These are phyloP conservation scores for Amylocystis lapponica DNA, from an alignment of 768 basidiomycete genomes.

Conservation along the genomic window DNA sequence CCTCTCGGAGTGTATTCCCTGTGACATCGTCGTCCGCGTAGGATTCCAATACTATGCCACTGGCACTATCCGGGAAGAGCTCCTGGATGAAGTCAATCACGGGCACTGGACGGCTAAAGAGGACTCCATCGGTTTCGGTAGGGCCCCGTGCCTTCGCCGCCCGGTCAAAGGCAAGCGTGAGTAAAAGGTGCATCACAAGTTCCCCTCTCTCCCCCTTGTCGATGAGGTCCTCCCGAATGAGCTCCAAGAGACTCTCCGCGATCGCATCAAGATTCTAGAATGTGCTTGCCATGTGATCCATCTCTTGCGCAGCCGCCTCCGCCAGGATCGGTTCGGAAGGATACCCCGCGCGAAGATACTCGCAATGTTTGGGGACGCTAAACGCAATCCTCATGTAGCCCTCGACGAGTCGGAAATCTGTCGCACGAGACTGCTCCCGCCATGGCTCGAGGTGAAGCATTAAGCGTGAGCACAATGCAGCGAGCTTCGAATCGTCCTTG, in stretches of 20 bases:
- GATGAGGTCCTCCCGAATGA: background rate
- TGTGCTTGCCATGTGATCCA: background rate
- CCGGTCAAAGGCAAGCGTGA: conserved; percentile 36
- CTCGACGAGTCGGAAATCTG: conserved; percentile 18
- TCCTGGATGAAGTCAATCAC: conserved; percentile 17
- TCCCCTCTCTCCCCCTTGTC: conserved; percentile 32
- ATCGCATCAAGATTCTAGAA: conserved; percentile 4
- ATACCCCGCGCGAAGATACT: conserved; percentile 23
- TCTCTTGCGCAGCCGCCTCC: conserved; percentile 22
- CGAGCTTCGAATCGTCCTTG: background rate
- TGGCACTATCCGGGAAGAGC: conserved; percentile 12
- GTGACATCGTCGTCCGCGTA: conserved; percentile 27
- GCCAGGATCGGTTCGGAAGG: conserved; percentile 31
- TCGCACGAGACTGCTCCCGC: too few relatives aligned
- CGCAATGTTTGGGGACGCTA: conserved; percentile 19
- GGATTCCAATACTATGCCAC: conserved; percentile 10
- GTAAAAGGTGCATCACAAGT: conserved; percentile 19
- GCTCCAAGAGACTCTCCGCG: background rate
- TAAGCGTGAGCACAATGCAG: background rate
- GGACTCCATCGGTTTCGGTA: background rate
- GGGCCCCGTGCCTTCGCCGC: conserved; percentile 29
- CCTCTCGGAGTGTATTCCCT: conserved; percentile 29
- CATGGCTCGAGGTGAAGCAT: conserved; percentile 2
- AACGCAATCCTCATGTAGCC: conserved; percentile 23
- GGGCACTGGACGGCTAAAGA: conserved; percentile 1